phyloP scores from a whole-genome alignment of 2,329 filamentous ascomycete species.

The Aspergillus costaricaensis region DNA sequence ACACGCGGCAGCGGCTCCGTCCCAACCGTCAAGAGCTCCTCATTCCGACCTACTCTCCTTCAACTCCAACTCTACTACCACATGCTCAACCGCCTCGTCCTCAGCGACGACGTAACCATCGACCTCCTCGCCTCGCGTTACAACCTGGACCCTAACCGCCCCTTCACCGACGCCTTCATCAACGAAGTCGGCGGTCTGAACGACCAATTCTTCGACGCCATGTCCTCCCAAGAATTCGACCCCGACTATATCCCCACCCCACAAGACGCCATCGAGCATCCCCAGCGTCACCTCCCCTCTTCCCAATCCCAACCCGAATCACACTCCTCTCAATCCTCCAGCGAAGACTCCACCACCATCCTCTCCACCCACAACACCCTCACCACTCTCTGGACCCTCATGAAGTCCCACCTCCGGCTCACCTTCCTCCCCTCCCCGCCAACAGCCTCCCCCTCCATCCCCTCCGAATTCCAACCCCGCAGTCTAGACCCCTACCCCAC shows the following conservation, averaged over 20 bases:
- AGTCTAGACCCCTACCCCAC: conserved; percentile 41
- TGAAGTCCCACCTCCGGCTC: conserved; percentile 60
- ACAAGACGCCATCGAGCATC: conserved; percentile 24
- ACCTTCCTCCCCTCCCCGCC: conserved; percentile 46
- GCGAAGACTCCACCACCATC: conserved; percentile 53
- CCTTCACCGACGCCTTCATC: conserved; percentile 79
- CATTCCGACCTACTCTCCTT: conserved; percentile 74
- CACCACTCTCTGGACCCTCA: conserved; percentile 60
- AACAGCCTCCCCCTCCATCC: conserved; percentile 27
- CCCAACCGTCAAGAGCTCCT: conserved; percentile 60
- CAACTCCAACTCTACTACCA: conserved; percentile 90
- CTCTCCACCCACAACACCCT: conserved; percentile 63
- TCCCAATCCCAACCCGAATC: conserved; percentile 15
- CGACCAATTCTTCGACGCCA: conserved; percentile 62
- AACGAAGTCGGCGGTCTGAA: conserved; percentile 71
- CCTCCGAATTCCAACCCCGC: conserved; percentile 36
- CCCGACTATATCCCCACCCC: conserved; percentile 26
- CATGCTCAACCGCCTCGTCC: conserved; percentile 72
- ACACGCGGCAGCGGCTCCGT: conserved; percentile 67
- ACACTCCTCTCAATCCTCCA: conserved; percentile 26
- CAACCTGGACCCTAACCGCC: conserved; percentile 61
- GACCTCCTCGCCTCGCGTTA: conserved; percentile 71
- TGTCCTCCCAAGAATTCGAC: conserved; percentile 36
- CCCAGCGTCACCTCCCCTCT: background rate
- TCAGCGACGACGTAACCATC: conserved; percentile 69